Percentiles rank a stretch among this genome's conserved stretches.
Evolutionary conservation across 257 asterid genomes (phyloP).

Genomic region (Plectranthus barbatus): DNA sequence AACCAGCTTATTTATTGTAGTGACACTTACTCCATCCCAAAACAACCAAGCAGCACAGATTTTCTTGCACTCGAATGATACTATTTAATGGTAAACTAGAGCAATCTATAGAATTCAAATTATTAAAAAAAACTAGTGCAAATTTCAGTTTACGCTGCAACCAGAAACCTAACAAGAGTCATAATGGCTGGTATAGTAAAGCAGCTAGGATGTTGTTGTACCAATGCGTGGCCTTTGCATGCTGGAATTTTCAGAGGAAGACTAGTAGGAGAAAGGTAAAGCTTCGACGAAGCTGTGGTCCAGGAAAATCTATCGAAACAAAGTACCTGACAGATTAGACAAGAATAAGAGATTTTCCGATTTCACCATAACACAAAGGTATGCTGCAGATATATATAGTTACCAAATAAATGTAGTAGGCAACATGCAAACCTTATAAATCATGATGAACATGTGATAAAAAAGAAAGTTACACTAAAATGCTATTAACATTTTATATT

Average conservation of each 20-base stretch:
- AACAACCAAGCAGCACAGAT: background rate
- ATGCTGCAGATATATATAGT: background rate
- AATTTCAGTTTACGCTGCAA: background rate
- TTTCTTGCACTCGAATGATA: background rate
- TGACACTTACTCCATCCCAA: background rate
- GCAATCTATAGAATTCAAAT: background rate
- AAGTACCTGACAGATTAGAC: conserved; percentile 47
- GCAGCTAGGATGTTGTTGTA: conserved; percentile 22
- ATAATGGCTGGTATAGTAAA: conserved; percentile 5
- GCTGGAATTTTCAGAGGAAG: conserved; percentile 90
- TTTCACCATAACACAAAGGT: conserved; percentile 8
- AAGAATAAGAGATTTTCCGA: conserved; percentile 1
- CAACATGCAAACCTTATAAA: background rate
- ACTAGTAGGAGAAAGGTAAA: conserved; percentile 81
- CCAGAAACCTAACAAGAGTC: background rate
- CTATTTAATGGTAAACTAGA: background rate
- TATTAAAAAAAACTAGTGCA: background rate
- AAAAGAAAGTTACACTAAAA: background rate
- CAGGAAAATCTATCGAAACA: conserved; percentile 78
- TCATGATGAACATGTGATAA: background rate
- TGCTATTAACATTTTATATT: background rate
- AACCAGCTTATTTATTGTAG: background rate
- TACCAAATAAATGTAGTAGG: background rate
- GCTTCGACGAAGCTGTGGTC: conserved; percentile 81
- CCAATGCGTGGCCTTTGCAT: conserved; percentile 98